Evolutionary conservation across 306 rosid genomes (phyloP).

Genomic region (Medicago ruthenica): DNA sequence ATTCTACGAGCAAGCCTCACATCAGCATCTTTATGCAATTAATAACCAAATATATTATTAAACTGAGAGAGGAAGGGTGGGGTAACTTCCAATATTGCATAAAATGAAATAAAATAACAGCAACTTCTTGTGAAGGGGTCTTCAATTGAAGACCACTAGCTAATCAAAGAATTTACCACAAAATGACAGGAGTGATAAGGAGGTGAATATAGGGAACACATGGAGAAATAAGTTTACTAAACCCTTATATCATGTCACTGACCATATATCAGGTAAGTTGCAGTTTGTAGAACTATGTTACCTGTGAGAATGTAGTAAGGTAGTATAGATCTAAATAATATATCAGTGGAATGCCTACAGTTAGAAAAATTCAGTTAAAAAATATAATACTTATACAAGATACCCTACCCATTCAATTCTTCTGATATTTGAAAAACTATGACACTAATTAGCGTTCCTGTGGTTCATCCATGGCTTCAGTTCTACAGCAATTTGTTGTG

Average conservation of each 20-base stretch:
- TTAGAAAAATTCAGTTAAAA: slow-evolving; percentile 5
- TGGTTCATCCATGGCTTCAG: neutral
- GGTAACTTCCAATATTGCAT: slow-evolving; percentile 21
- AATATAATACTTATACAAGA: neutral
- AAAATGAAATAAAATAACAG: slow-evolving; percentile 20
- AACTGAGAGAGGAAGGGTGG: slow-evolving; percentile 7
- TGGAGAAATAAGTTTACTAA: slow-evolving; percentile 3
- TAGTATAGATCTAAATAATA: slow-evolving; percentile 23
- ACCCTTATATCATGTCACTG: slow-evolving; percentile 18
- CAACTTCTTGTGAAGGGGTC: slow-evolving; percentile 21
- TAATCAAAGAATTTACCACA: slow-evolving; percentile 37
- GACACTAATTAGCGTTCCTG: slow-evolving; percentile 18
- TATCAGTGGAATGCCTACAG: slow-evolving; percentile 28
- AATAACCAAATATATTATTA: slow-evolving; percentile 36
- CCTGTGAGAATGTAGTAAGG: neutral
- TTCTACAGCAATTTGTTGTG: slow-evolving; percentile 16
- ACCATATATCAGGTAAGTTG: slow-evolving; percentile 18
- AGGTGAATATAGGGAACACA: neutral
- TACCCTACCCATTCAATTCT: neutral
- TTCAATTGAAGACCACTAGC: slow-evolving; percentile 29
- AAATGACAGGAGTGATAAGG: slow-evolving; percentile 10
- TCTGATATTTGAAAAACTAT: slow-evolving; percentile 10
- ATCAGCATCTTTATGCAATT: slow-evolving; percentile 82
- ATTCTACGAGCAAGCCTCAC: slow-evolving; percentile 99
- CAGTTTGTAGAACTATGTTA: slow-evolving; percentile 1